A percentile compares a stretch with the other conserved stretches of the same genome.
Conservation (phyloP, 2,329 filamentous ascomycete species). For the Xylogone sp. region DNA sequence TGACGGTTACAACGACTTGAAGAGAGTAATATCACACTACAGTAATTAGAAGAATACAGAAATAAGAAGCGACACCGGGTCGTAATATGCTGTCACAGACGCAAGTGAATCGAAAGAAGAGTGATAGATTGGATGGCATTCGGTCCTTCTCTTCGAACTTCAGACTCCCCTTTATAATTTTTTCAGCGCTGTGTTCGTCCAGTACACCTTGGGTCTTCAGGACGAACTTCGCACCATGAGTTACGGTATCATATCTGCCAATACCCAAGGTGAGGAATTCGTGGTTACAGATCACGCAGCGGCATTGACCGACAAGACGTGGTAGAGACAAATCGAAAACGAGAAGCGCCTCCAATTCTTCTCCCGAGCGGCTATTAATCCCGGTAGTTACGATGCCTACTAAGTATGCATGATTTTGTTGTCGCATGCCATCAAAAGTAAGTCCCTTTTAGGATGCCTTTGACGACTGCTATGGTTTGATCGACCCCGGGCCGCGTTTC, state of each 20-base stretch:
- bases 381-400: too few relatives aligned
- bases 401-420: neutral
- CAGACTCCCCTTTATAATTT: slow-evolving; percentile 3
- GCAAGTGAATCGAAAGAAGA: slow-evolving; percentile 7
- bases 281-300: neutral
- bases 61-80: slow-evolving; percentile 16
- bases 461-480: neutral
- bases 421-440: neutral
- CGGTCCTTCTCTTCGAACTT: neutral
- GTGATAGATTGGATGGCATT: slow-evolving; percentile 1
- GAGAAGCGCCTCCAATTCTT: neutral
- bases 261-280: neutral
- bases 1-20: slow-evolving; percentile 15
- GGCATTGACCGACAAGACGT: neutral
- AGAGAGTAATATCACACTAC: slow-evolving; percentile 7
- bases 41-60: slow-evolving; percentile 3
- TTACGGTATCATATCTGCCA: slow-evolving; percentile 3
- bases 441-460: neutral
- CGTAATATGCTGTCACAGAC: neutral
- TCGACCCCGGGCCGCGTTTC: neutral
- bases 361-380: neutral
- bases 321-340: neutral
- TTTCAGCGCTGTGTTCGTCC: neutral
- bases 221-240: slow-evolving; percentile 1
- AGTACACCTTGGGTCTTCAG: neutral